Evolutionary conservation across 139 green algal genomes (phyloP).

Genomic region (Chlamydomonas asymmetrica): DNA sequence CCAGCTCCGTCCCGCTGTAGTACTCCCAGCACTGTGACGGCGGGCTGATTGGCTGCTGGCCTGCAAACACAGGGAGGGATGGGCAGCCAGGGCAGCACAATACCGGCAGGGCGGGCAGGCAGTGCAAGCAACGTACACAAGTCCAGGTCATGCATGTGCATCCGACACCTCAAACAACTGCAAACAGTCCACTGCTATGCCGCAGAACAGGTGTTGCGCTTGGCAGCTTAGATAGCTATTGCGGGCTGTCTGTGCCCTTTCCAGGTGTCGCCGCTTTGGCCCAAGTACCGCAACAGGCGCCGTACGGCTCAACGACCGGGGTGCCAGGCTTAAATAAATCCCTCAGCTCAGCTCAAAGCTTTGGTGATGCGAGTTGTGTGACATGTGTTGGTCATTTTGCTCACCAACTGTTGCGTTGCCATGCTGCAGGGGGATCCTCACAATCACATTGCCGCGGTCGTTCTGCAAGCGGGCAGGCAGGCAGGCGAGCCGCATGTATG

Average conservation of each 20-base stretch:
- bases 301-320: not conserved
- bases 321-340: not conserved
- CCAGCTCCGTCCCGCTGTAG: slow-evolving; percentile 31
- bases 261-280: not conserved
- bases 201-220: too few species aligned
- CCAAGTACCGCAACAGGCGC: not conserved
- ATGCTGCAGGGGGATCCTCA: slow-evolving; percentile 20
- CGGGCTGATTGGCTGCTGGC: slow-evolving; percentile 35
- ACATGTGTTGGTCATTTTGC: too few species aligned
- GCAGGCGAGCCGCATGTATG: too few species aligned
- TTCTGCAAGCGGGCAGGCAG: slow-evolving; percentile 23
- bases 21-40: slow-evolving; percentile 37
- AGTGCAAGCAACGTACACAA: not conserved
- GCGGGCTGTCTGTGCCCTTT: too few species aligned
- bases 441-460: slow-evolving; percentile 9
- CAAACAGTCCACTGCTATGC: not conserved
- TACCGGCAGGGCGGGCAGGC: not conserved
- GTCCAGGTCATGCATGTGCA: not conserved
- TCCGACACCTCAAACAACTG: too few species aligned
- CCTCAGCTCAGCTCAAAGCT: too few species aligned
- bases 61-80: not conserved
- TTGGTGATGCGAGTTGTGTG: too few species aligned
- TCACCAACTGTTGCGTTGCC: slow-evolving; percentile 25
- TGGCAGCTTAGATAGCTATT: too few species aligned
- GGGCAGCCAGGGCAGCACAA: not conserved